phyloP scores from a whole-genome alignment of 1,139 yeast species.

The Sugiyamaella novakii region DNA sequence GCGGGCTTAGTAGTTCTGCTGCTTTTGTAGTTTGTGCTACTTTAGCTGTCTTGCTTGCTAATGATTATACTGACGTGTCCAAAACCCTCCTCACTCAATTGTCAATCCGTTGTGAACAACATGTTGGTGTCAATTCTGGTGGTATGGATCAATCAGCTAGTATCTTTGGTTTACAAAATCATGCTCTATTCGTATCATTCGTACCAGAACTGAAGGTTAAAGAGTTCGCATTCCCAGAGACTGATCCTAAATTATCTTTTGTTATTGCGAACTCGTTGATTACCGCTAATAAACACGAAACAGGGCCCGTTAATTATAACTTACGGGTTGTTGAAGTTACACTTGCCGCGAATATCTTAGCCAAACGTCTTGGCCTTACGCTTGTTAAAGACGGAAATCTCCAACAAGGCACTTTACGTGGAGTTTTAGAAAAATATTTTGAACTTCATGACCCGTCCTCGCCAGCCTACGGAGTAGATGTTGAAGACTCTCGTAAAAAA shows the following conservation, averaged over 20 bases:
- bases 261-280: slow-evolving; percentile 66
- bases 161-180: slow-evolving; percentile 62
- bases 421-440: slow-evolving; percentile 59
- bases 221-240: slow-evolving; percentile 58
- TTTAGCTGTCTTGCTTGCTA: slow-evolving; percentile 58
- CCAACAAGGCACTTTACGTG: slow-evolving; percentile 64
- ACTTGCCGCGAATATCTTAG: slow-evolving; percentile 61
- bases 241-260: slow-evolving; percentile 53
- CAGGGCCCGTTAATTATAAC: slow-evolving; percentile 71
- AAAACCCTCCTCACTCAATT: slow-evolving; percentile 60
- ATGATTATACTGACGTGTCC: slow-evolving; percentile 49
- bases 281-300: slow-evolving; percentile 64
- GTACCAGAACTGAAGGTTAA: slow-evolving; percentile 59
- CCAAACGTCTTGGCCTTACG: slow-evolving; percentile 49
- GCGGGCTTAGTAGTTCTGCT: slow-evolving; percentile 72
- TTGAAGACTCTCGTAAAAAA: slow-evolving; percentile 48
- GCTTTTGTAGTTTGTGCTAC: slow-evolving; percentile 73
- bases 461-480: slow-evolving; percentile 53
- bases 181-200: slow-evolving; percentile 64
- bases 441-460: slow-evolving; percentile 36
- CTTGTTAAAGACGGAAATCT: slow-evolving; percentile 58
- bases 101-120: slow-evolving; percentile 70
- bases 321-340: slow-evolving; percentile 72
- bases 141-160: slow-evolving; percentile 82
- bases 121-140: slow-evolving; percentile 73